Base-by-base conservation (phyloP, 257 asterid genomes). In the Hygrophila difformis region DNA sequence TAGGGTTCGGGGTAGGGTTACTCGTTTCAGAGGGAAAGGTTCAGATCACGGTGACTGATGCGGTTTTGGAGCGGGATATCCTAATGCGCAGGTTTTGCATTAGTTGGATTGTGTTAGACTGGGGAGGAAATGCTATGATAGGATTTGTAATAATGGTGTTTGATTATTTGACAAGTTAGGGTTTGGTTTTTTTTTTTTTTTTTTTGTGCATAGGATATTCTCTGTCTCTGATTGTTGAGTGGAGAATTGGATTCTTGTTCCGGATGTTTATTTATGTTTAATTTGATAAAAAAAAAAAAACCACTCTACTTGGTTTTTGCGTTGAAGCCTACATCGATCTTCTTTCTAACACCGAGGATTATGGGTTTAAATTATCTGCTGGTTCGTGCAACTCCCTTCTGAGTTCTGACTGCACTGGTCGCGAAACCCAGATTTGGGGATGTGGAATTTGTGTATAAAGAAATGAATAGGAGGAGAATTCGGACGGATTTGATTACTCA, bases 11-110 rank as follows among this genome's bases (percentile, higher is more conserved):
- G 98, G 96, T 7, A 75, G 61, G 73, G 73, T 49, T 42, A 75
- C 70, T 3, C 64, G 57, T 9, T 89, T 38, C 53, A 50, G 84
- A 41, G 86, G 93, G 10, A 15, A n/a, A 23, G 12, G 16, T 68
- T 21, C 93, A 85, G 67, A 71, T 85, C 12, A 79, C 93, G n/a
- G 94, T 79, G 13, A 65, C 94, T 13, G 93, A 85, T 55, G 74
- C 72, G 18, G 72, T 68, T 5, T 23, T 70, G 39, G 96, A 85
- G 76, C 69, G 42, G 39, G 96, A 89, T n/a, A n/a, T 43, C 92
- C 94, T 2, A 82, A 85, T 49, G 73, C 78, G 2, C 88, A 89
- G 59, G 55, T 89, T 38, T 43, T 85, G 62, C 98, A 26, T 26
- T 83, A 64, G 72, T 20, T 66, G 53, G 67, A 66, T 14, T 66